These are phyloP conservation scores for Bipolaris oryzae DNA, from an alignment of 2,329 filamentous ascomycete species.

Conservation along the genomic window DNA sequence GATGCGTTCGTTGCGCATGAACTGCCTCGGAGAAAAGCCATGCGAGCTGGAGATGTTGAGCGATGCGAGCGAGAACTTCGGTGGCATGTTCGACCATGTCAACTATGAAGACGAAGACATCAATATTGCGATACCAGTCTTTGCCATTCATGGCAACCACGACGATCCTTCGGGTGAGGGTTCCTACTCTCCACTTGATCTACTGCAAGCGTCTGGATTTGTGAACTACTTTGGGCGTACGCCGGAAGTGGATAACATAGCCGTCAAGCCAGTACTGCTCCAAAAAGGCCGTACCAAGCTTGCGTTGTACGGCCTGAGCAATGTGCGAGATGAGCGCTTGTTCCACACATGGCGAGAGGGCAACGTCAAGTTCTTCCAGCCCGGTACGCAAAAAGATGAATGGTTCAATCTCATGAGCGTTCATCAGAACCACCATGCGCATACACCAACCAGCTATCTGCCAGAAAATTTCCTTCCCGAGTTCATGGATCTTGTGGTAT, in stretches of 20 bases:
- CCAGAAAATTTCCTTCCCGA: slow-evolving; percentile 91
- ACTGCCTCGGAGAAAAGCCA: slow-evolving; percentile 93
- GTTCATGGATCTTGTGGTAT: slow-evolving; percentile 89
- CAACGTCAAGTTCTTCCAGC: slow-evolving; percentile 92
- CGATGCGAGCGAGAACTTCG: slow-evolving; percentile 89
- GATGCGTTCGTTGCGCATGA: slow-evolving; percentile 90
- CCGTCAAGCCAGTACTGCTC: slow-evolving; percentile 86
- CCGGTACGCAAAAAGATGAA: slow-evolving; percentile 77
- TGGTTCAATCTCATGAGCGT: slow-evolving; percentile 97
- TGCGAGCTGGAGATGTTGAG: slow-evolving; percentile 94
- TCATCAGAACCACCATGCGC: slow-evolving; percentile 93
- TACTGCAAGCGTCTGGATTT: slow-evolving; percentile 87
- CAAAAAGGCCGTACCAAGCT: slow-evolving; percentile 94
- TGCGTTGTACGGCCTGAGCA: slow-evolving; percentile 91
- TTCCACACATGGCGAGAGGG: slow-evolving; percentile 92
- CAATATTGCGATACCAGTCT: slow-evolving; percentile 95
- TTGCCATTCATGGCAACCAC: slow-evolving; percentile 98
- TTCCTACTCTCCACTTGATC: slow-evolving; percentile 85
- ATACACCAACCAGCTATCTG: slow-evolving; percentile 90
- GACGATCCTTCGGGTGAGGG: slow-evolving; percentile 98
- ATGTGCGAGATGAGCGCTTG: slow-evolving; percentile 92
- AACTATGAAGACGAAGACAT: slow-evolving; percentile 98
- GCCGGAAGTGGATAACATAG: slow-evolving; percentile 90
- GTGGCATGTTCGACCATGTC: slow-evolving; percentile 85
- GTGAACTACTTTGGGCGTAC: slow-evolving; percentile 96